Conservation (phyloP, 768 basidiomycete species). For the Suillus placidus region DNA sequence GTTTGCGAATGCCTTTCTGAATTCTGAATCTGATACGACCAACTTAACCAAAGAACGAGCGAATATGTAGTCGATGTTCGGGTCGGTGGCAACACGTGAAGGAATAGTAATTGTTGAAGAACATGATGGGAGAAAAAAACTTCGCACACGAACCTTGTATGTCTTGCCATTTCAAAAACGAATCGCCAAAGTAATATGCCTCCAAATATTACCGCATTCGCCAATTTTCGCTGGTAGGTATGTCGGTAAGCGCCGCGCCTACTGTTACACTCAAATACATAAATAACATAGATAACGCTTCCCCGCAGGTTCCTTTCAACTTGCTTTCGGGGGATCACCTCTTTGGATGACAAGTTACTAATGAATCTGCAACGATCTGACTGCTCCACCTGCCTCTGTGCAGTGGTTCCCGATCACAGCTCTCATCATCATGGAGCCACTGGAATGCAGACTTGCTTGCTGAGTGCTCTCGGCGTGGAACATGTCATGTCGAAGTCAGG, state of each 20-base stretch:
- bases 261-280: neutral
- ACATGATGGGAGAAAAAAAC: neutral
- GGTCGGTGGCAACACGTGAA: too few relatives aligned
- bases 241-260: neutral
- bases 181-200: neutral
- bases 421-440: neutral
- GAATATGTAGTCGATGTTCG: neutral
- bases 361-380: neutral
- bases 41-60: neutral
- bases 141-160: neutral
- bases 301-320: neutral
- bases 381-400: neutral
- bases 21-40: neutral
- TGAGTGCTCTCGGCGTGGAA: neutral
- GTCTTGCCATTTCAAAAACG: neutral
- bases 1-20: neutral
- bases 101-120: neutral
- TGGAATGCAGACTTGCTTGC: neutral
- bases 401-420: too few relatives aligned
- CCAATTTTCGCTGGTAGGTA: neutral
- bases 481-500: neutral
- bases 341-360: neutral
- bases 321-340: neutral
- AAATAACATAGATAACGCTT: neutral
- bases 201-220: neutral